Evolutionary conservation across 1,284 basidiomycete species (phyloP).

Genomic region (Cystobasidium slooffiae): DNA sequence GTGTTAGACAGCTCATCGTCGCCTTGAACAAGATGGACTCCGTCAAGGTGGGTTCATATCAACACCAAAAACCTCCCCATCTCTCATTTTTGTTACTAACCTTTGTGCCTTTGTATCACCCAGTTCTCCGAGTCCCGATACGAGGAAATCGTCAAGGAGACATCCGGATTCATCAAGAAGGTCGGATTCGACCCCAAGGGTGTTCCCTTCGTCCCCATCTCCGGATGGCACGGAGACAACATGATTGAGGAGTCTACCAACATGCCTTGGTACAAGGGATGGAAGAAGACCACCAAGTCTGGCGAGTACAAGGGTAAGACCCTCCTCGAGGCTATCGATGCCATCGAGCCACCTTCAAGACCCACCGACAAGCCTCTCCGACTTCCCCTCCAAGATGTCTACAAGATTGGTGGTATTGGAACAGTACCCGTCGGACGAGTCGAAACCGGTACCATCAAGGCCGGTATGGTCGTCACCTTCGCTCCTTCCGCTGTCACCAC

Average conservation of each 20-base stretch:
- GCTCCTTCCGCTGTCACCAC: slow-evolving; percentile 98
- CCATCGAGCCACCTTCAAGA: slow-evolving; percentile 95
- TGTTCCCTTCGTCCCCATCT: slow-evolving; percentile 99
- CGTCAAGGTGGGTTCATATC: slow-evolving; percentile 78
- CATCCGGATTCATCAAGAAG: slow-evolving; percentile 99
- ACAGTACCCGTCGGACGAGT: slow-evolving; percentile 99
- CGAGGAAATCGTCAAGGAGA: slow-evolving; percentile 99
- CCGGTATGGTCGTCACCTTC: slow-evolving; percentile 94
- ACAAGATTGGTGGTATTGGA: slow-evolving; percentile 99
- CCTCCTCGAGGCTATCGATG: slow-evolving; percentile 98
- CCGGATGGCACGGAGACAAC: slow-evolving; percentile 99
- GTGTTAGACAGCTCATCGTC: slow-evolving; percentile 99
- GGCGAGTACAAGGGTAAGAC: slow-evolving; percentile 97
- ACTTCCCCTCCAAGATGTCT: slow-evolving; percentile 99
- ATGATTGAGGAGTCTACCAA: slow-evolving; percentile 98
- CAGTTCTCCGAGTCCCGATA: slow-evolving; percentile 99
- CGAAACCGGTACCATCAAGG: slow-evolving; percentile 99
- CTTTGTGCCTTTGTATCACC: slow-evolving; percentile 18
- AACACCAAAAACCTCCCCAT: no score
- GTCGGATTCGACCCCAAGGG: slow-evolving; percentile 99
- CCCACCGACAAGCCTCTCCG: slow-evolving; percentile 99
- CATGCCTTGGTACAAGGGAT: slow-evolving; percentile 99
- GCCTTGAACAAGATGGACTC: slow-evolving; percentile 99
- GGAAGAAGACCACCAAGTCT: slow-evolving; percentile 92
- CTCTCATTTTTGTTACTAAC: slow-evolving; percentile 48